Percentiles rank a stretch among this genome's conserved stretches.
phyloP scores from a whole-genome alignment of 2,329 filamentous ascomycete species.

The Didymella glomerata region DNA sequence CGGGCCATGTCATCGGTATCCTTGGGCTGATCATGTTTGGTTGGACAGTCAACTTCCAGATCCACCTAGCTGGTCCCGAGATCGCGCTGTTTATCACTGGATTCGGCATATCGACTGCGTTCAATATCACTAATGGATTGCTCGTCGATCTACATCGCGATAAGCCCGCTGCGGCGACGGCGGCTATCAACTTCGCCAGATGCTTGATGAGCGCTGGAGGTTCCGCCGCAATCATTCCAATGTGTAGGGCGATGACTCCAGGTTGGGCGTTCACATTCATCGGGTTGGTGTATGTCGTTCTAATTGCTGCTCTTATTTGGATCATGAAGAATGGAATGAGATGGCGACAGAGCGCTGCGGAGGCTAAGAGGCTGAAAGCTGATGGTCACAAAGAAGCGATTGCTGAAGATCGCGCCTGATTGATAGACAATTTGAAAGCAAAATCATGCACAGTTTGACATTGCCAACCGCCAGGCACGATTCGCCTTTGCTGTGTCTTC shows the following conservation, averaged over 20 bases:
- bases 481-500: not conserved
- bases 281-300: conserved; percentile 37
- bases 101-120: conserved; percentile 62
- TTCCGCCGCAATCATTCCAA: conserved; percentile 51
- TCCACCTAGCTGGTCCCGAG: conserved; percentile 53
- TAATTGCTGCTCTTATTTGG: conserved; percentile 40
- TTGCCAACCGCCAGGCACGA: not conserved
- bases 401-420: conserved; percentile 4
- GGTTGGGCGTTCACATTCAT: conserved; percentile 59
- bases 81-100: conserved; percentile 64
- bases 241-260: conserved; percentile 54
- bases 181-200: conserved; percentile 49
- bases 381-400: conserved; percentile 6
- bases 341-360: conserved; percentile 40
- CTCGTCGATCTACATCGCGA: conserved; percentile 55
- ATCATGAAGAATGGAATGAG: conserved; percentile 44
- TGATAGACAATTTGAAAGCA: too few relatives aligned
- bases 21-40: conserved; percentile 52
- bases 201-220: conserved; percentile 51
- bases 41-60: conserved; percentile 52
- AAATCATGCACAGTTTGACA: too few relatives aligned
- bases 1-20: conserved; percentile 46
- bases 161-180: conserved; percentile 53
- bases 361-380: conserved; percentile 25
- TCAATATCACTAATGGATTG: conserved; percentile 57